Conservation (phyloP, 352 stramenopile genomes). For the Globisporangium takayamanum region DNA sequence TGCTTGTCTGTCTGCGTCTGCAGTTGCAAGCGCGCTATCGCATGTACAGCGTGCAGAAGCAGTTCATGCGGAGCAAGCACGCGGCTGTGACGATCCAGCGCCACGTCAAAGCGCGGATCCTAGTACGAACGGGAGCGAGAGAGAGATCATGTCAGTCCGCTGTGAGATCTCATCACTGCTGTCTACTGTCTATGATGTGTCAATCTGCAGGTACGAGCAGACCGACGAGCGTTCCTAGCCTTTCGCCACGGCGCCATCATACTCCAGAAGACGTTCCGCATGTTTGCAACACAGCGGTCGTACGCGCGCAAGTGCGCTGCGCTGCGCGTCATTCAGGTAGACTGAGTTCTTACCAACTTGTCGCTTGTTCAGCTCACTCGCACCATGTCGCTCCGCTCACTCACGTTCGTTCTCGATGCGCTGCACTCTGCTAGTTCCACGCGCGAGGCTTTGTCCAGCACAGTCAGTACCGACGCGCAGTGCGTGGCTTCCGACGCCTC, state of each 20-base stretch:
- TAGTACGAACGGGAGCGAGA: slow-evolving; percentile 20
- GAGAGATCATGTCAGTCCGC: neutral
- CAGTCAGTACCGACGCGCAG: slow-evolving; percentile 36
- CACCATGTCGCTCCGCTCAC: neutral
- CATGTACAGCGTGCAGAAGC: slow-evolving; percentile 57
- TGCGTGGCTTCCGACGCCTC: slow-evolving; percentile 42
- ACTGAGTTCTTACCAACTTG: neutral
- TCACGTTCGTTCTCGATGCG: neutral
- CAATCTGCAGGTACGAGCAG: slow-evolving; percentile 18
- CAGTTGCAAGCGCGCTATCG: slow-evolving; percentile 72
- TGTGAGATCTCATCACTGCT: neutral
- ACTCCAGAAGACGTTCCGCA: slow-evolving; percentile 40
- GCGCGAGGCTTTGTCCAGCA: slow-evolving; percentile 39
- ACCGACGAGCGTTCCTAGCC: slow-evolving; percentile 23
- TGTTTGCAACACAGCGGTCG: slow-evolving; percentile 17
- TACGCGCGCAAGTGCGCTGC: slow-evolving; percentile 24
- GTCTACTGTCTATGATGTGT: neutral
- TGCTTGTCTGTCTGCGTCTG: neutral
- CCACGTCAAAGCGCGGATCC: slow-evolving; percentile 42
- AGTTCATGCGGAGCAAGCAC: slow-evolving; percentile 26
- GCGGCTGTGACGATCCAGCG: slow-evolving; percentile 49
- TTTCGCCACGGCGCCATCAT: slow-evolving; percentile 29
- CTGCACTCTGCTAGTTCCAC: slow-evolving; percentile 23
- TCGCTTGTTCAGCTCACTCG: neutral
- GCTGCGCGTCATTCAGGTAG: slow-evolving; percentile 25